These are phyloP conservation scores for Dunaliella primolecta DNA, from an alignment of 139 green algal genomes.

Conservation along the genomic window DNA sequence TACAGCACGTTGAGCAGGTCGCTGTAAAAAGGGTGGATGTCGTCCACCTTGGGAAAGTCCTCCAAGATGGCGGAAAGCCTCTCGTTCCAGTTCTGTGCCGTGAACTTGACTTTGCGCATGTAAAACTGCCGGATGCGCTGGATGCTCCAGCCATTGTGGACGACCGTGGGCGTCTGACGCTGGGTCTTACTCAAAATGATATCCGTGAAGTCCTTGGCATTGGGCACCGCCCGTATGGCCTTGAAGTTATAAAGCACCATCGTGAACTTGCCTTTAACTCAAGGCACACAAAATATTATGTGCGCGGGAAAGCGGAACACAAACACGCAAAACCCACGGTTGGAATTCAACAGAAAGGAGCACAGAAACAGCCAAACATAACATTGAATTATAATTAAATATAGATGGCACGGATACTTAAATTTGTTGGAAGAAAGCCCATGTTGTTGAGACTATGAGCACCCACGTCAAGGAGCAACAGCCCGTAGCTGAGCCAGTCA, in stretches of 20 bases:
- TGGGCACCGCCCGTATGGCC: slow-evolving; percentile 85
- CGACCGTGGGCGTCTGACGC: slow-evolving; percentile 95
- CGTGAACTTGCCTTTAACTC: no score
- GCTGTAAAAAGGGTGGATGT: slow-evolving; percentile 98
- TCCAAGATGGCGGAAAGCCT: slow-evolving; percentile 89
- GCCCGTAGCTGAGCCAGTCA: no score
- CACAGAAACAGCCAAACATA: no score
- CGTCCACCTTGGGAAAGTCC: slow-evolving; percentile 97
- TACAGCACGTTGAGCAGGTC: slow-evolving; percentile 99
- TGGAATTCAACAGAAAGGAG: no score
- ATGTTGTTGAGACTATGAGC: no score
- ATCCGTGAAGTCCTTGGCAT: slow-evolving; percentile 95
- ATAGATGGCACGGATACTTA: no score
- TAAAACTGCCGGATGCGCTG: slow-evolving; percentile 98
- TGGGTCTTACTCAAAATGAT: slow-evolving; percentile 96
- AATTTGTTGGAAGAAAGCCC: no score
- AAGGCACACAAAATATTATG: no score
- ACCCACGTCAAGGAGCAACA: no score
- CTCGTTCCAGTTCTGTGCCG: slow-evolving; percentile 92
- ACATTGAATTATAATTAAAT: no score
- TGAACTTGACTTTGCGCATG: slow-evolving; percentile 98
- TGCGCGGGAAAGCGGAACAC: no score
- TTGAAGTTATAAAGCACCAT: slow-evolving; percentile 97
- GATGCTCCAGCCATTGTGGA: slow-evolving; percentile 94
- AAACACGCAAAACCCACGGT: no score